These are phyloP conservation scores for Macadamia tetraphylla DNA, from an alignment of 164 flowering plant species.

Conservation along the genomic window DNA sequence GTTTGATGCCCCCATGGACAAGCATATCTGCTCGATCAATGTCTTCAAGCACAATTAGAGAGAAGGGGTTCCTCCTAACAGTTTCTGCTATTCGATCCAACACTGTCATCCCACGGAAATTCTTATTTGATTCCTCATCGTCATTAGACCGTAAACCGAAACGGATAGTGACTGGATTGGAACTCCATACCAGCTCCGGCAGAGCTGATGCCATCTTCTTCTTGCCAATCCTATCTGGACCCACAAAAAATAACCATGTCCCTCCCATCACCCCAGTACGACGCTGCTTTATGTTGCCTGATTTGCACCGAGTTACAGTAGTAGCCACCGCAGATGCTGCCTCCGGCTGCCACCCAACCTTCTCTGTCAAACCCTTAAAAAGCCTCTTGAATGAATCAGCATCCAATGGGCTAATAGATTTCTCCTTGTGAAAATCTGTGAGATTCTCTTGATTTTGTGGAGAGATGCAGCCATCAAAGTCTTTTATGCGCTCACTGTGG, in stretches of 20 bases:
- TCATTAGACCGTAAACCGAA: conserved; percentile 49
- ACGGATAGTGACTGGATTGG: conserved; percentile 41
- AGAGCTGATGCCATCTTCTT: conserved; percentile 81
- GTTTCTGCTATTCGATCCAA: conserved; percentile 78
- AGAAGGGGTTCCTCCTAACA: conserved; percentile 67
- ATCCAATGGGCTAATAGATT: conserved; percentile 39
- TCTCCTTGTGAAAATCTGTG: conserved; percentile 29
- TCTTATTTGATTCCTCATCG: conserved; percentile 33
- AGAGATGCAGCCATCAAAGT: conserved; percentile 50
- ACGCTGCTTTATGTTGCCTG: conserved; percentile 51
- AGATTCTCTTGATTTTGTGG: conserved; percentile 42
- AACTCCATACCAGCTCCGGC: conserved; percentile 52
- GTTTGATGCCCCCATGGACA: conserved; percentile 62
- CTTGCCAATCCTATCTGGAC: conserved; percentile 87
- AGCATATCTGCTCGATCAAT: conserved; percentile 72
- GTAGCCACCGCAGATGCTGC: conserved; percentile 80
- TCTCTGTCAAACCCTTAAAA: conserved; percentile 64
- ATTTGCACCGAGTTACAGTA: conserved; percentile 51
- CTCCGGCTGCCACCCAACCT: conserved; percentile 86
- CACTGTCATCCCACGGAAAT: conserved; percentile 77
- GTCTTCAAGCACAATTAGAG: conserved; percentile 76
- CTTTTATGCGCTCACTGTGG: conserved; percentile 38
- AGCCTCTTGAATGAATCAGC: conserved; percentile 74
- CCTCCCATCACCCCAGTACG: conserved; percentile 57
- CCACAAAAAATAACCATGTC: conserved; percentile 72